Conservation (phyloP, 305 asterid genomes). For the Caryopteris hybrid region DNA sequence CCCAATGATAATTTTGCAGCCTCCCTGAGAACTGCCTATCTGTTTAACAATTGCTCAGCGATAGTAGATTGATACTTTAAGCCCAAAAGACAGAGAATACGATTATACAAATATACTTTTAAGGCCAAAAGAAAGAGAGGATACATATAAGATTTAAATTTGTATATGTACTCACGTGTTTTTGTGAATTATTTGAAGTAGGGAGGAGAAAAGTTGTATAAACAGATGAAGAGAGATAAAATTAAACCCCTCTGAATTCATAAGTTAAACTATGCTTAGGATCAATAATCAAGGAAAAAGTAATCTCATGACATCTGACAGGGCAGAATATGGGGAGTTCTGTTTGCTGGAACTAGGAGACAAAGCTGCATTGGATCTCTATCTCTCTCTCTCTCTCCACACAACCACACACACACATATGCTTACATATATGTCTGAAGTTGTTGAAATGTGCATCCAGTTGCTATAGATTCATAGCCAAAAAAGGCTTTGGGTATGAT, state of each 20-base stretch:
- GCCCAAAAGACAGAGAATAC: no score
- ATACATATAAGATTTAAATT: not conserved
- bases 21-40: not conserved
- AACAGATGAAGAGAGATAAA: no score
- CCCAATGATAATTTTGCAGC: not conserved
- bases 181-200: not conserved
- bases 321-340: not conserved
- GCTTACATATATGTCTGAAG: not conserved
- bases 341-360: not conserved
- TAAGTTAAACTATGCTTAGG: not conserved
- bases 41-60: not conserved
- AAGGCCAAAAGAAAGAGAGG: not conserved
- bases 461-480: not conserved
- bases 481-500: not conserved
- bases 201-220: no score
- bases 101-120: no score
- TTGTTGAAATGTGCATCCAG: not conserved
- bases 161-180: not conserved
- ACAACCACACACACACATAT: not conserved
- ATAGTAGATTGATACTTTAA: not conserved
- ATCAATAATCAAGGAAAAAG: not conserved
- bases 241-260: not conserved
- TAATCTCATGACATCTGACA: not conserved
- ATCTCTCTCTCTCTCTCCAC: not conserved
- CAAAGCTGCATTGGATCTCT: not conserved